phyloP scores from a whole-genome alignment of 2,329 filamentous ascomycete species.

The Aspergillus clavatus region DNA sequence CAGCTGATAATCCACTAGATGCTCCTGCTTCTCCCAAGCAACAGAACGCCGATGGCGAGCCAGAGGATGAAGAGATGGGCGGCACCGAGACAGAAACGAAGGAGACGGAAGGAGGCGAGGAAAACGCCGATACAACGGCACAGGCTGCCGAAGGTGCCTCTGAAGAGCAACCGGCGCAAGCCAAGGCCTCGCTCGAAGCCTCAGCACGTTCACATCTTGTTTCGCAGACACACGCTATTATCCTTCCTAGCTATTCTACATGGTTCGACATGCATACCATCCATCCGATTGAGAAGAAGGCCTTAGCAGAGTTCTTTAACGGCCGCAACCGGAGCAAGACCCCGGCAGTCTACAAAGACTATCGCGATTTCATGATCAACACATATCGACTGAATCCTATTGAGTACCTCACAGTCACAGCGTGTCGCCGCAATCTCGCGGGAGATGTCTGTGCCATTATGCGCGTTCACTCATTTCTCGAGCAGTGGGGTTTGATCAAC shows the following conservation, averaged over 20 bases:
- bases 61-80: constrained; percentile 76
- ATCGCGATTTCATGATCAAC: constrained; percentile 99
- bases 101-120: constrained; percentile 42
- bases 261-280: constrained; percentile 99
- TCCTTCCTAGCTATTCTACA: constrained; percentile 93
- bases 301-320: constrained; percentile 97
- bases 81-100: constrained; percentile 51
- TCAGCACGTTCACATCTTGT: constrained; percentile 88
- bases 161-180: constrained; percentile 57
- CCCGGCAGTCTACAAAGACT: constrained; percentile 94
- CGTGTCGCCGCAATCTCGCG: constrained; percentile 87
- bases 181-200: constrained; percentile 76
- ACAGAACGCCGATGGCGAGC: constrained; percentile 54
- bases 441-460: constrained; percentile 99
- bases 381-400: constrained; percentile 93
- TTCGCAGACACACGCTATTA: constrained; percentile 89
- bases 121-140: constrained; percentile 43
- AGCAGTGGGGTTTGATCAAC: constrained; percentile 98
- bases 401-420: constrained; percentile 95
- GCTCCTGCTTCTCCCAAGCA: constrained; percentile 60
- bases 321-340: constrained; percentile 97
- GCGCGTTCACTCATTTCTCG: constrained; percentile 94
- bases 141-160: constrained; percentile 46
- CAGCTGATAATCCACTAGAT: constrained; percentile 64
- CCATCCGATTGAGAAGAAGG: constrained; percentile 87